Conservation (phyloP, 345 rosid species). For the Eucalyptus virginea region DNA sequence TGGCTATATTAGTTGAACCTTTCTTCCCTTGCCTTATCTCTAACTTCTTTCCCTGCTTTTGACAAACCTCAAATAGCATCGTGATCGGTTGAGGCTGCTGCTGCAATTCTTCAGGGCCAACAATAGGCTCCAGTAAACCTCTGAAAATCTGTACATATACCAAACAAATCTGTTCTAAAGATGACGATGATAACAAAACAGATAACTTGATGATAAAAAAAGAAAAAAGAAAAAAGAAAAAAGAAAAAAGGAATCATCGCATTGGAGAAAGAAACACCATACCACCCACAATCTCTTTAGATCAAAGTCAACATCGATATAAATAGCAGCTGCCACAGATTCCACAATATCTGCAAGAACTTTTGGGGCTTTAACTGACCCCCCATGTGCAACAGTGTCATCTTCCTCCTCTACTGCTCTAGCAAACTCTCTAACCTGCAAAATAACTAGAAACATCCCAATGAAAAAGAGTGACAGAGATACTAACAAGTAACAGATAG, state of each 20-base stretch:
- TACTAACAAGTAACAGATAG: not conserved
- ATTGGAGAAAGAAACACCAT: not conserved
- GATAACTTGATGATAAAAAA: not conserved
- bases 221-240: not conserved
- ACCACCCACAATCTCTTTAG: conserved; percentile 68
- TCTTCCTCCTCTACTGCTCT: conserved; percentile 43
- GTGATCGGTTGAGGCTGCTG: conserved; percentile 67
- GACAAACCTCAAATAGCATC: conserved; percentile 40
- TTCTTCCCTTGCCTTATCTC: conserved; percentile 25
- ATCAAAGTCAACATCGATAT: conserved; percentile 44
- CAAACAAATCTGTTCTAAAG: not conserved
- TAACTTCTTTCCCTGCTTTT: conserved; percentile 47
- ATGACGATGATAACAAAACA: not conserved
- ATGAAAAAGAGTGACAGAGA: not conserved
- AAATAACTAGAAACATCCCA: not conserved
- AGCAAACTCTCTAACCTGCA: conserved; percentile 51
- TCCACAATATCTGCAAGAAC: conserved; percentile 73
- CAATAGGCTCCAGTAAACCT: conserved; percentile 59
- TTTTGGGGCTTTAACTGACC: conserved; percentile 71
- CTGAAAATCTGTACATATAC: conserved; percentile 36
- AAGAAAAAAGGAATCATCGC: not conserved
- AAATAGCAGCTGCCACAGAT: conserved; percentile 69
- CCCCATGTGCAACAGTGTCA: conserved; percentile 33
- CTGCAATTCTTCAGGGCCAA: conserved; percentile 40
- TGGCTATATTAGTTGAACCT: conserved; percentile 17